Base-by-base conservation (phyloP, 2,329 filamentous ascomycete species). In the Cytospora piceae region DNA sequence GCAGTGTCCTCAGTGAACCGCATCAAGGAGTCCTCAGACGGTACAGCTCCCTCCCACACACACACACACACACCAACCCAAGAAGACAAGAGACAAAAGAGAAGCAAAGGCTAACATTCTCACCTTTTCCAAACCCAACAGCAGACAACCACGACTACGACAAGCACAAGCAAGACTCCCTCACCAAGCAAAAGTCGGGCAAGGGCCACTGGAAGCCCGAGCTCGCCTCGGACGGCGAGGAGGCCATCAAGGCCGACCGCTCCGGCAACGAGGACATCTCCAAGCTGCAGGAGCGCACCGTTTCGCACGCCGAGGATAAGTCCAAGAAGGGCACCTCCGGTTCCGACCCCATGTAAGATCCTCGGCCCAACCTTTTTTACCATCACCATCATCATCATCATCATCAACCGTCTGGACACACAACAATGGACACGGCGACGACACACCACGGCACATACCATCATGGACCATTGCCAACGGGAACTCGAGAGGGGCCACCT, bases 211-310 rank as follows among this genome's bases (percentile, higher is more conserved):
- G 92, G 92, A 90, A 91, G 79, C 83, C 89, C 27, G 88, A 90
- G 75, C 82, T 96, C 58, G 91, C 92, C 3, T 91, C 88, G 58
- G 87, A 92, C 77, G 91, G 89, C 77, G 92, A 96, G 81, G 90
- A 91, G 76, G 87, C 86, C 71, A 83, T 95, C 77, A 89, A 86
- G 80, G 90, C 87, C 51, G 90, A 90, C 74, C 85, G 85, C 67
- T 12, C 17, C 32, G 46, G 71, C n/a, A 77, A 80, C 66, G 77
- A 81, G 58, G 76, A 82, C 69, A 77, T 85, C 51, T 68, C 78
- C 68, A 72, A 77, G 61, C 73, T 90, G 76, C 84, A 89, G 78
- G 79, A 89, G 74, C 80, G 83, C 74, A 89, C 87, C 32, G 87
- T 86, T 78, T 72, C 76, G 67, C 71, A 80, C 58, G 81, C 84